Conservation (phyloP, 768 basidiomycete genomes). For the Exidia glandulosa region DNA sequence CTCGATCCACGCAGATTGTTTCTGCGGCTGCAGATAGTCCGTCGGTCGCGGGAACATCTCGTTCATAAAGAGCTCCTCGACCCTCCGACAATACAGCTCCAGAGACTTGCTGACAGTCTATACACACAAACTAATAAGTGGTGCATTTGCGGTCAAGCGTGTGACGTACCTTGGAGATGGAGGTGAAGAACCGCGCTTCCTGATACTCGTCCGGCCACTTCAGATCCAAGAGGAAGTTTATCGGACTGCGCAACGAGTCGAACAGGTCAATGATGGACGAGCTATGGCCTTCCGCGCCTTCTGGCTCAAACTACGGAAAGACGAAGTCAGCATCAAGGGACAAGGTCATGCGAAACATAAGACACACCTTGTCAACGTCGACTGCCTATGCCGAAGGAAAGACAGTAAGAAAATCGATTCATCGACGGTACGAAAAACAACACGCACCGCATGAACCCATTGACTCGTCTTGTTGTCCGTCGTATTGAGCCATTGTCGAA, state of each 20-base stretch:
- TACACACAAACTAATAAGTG: neutral
- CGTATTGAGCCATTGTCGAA: slow-evolving; percentile 77
- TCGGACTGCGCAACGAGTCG: slow-evolving; percentile 84
- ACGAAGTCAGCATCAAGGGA: slow-evolving; percentile 1
- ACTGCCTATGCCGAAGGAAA: slow-evolving; percentile 45
- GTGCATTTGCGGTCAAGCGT: neutral
- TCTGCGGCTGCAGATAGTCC: slow-evolving; percentile 73
- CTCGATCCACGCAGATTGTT: slow-evolving; percentile 74
- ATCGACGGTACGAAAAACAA: neutral
- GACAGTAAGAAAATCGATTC: neutral
- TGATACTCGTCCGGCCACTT: slow-evolving; percentile 90
- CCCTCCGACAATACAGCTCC: slow-evolving; percentile 79
- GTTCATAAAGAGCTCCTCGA: slow-evolving; percentile 84
- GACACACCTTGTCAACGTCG: slow-evolving; percentile 62
- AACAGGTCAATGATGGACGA: slow-evolving; percentile 98
- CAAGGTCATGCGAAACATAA: neutral
- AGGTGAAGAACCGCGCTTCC: slow-evolving; percentile 82
- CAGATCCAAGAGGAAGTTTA: slow-evolving; percentile 76
- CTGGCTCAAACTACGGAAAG: slow-evolving; percentile 71
- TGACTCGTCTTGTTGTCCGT: slow-evolving; percentile 84
- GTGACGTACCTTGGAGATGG: slow-evolving; percentile 62
- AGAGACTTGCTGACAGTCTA: slow-evolving; percentile 87
- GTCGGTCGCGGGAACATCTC: slow-evolving; percentile 87
- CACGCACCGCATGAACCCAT: slow-evolving; percentile 85
- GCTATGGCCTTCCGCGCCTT: slow-evolving; percentile 73